These are phyloP conservation scores for Colletotrichum spaethianum DNA, from an alignment of 2,329 filamentous ascomycete species.

Conservation along the genomic window DNA sequence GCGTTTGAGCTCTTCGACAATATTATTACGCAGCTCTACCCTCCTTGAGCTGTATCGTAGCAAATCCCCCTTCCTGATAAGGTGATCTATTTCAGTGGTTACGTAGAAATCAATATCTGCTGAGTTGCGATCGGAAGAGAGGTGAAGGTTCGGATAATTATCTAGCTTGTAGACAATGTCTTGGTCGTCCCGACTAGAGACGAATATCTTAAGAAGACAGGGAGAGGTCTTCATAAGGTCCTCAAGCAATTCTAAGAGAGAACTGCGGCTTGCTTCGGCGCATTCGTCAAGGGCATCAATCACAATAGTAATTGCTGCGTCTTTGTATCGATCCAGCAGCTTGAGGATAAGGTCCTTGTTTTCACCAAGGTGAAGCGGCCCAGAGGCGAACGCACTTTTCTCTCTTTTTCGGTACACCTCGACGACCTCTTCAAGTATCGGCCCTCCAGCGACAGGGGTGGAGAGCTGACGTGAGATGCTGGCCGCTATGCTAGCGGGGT, in stretches of 20 bases:
- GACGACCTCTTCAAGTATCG: background rate
- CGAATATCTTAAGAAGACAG: constrained; percentile 33
- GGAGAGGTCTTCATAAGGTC: constrained; percentile 6
- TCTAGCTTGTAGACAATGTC: constrained; percentile 26
- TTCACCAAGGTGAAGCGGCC: background rate
- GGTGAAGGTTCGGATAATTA: constrained; percentile 9
- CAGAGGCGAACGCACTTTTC: constrained; percentile 1
- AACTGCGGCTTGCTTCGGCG: background rate
- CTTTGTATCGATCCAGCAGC: constrained; percentile 13
- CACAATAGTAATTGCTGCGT: constrained; percentile 14
- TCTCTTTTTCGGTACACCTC: background rate
- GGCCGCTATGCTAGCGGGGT: constrained; percentile 21
- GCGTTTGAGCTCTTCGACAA: background rate
- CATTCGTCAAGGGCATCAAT: constrained; percentile 36
- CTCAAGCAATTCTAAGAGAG: constrained; percentile 22
- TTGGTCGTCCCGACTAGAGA: constrained; percentile 36
- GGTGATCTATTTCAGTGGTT: background rate
- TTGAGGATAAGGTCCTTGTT: constrained; percentile 13
- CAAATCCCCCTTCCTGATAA: background rate
- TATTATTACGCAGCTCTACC: constrained; percentile 1
- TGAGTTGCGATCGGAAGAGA: constrained; percentile 18
- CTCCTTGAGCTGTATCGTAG: background rate
- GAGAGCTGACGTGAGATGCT: constrained; percentile 30
- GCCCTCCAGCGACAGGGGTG: background rate
- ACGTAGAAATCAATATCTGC: background rate